Evolutionary conservation across 371 early-diverging fungal genomes (phyloP).

Genomic region (Saksenaea vasiformis): DNA sequence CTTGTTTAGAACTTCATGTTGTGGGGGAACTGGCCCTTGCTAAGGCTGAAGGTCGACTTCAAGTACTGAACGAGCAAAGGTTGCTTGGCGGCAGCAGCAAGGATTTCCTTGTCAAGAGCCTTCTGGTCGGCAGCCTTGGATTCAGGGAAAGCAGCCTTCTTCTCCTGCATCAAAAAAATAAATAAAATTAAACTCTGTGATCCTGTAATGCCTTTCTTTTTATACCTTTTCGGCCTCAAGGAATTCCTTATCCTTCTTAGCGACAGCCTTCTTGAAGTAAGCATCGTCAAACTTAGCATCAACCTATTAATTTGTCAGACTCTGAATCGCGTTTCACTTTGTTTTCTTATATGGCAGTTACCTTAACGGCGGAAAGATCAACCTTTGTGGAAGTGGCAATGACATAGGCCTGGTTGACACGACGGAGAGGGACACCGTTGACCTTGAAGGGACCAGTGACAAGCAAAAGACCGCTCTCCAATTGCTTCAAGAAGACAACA

Average conservation of each 20-base stretch:
- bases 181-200: not conserved
- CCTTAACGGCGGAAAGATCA: conserved; percentile 78
- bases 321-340: not conserved
- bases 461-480: conserved; percentile 92
- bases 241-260: conserved; percentile 85
- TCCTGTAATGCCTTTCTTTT: not conserved
- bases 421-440: conserved; percentile 97
- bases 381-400: conserved; percentile 98
- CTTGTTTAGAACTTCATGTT: conserved; percentile 83
- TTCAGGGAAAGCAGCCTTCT: conserved; percentile 71
- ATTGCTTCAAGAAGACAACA: conserved; percentile 97
- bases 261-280: conserved; percentile 84
- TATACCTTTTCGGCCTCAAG: conserved; percentile 73
- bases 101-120: conserved; percentile 81
- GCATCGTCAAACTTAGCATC: conserved; percentile 88
- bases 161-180: conserved; percentile 20
- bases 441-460: conserved; percentile 97
- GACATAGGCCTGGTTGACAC: conserved; percentile 98
- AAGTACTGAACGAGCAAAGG: conserved; percentile 89
- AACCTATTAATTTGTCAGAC: conserved; percentile 29
- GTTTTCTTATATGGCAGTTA: conserved; percentile 22
- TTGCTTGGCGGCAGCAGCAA: conserved; percentile 81
- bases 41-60: conserved; percentile 80
- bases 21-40: conserved; percentile 96
- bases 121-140: conserved; percentile 85